Conservation (phyloP, 202 grass and related monocot genomes). For the Carex arenaria region DNA sequence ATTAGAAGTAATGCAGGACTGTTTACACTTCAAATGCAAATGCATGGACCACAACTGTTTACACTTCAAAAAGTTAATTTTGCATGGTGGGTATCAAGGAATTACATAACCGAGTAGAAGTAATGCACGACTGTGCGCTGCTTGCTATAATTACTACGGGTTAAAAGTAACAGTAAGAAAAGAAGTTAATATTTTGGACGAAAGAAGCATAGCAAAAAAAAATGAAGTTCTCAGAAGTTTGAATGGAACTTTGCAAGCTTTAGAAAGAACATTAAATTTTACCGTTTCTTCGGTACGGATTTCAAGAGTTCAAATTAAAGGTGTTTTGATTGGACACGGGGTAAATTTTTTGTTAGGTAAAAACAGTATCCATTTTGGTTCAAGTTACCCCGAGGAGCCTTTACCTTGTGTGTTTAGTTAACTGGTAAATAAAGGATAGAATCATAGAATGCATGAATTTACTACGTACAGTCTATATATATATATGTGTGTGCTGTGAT, state of each 20-base stretch:
- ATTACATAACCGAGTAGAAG: neutral
- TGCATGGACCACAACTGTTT: neutral
- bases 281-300: neutral
- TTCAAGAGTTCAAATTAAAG: neutral
- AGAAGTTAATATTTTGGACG: neutral
- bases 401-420: neutral
- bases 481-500: neutral
- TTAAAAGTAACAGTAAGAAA: neutral
- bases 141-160: neutral
- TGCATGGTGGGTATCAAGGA: neutral
- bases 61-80: neutral
- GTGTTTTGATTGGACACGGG: conserved; percentile 7
- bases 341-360: neutral
- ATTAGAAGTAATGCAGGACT: too few species aligned
- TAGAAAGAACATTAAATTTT: neutral
- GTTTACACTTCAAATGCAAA: too few species aligned
- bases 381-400: neutral
- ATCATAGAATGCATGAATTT: neutral
- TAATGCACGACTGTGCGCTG: neutral
- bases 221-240: neutral
- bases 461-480: neutral
- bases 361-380: neutral
- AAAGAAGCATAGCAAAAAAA: neutral
- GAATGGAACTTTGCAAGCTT: neutral
- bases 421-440: neutral